Evolutionary conservation across 1,284 basidiomycete species (phyloP).

Genomic region (Trichosporon sp.): DNA sequence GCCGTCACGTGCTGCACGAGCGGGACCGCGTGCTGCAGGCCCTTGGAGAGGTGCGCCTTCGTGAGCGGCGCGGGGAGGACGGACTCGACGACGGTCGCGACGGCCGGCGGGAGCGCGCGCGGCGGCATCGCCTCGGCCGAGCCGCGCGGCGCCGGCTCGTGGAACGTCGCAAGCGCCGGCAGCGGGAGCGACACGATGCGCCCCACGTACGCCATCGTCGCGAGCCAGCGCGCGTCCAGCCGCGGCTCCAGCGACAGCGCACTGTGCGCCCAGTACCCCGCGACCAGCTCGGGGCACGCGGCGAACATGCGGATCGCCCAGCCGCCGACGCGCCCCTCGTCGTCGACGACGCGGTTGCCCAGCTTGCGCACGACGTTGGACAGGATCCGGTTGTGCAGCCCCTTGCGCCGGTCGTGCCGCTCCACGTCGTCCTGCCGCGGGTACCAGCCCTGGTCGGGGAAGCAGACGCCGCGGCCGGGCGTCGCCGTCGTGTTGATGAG

Average conservation of each 20-base stretch:
- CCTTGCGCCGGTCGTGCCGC: conserved; percentile 37
- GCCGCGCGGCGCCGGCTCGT: conserved; percentile 34
- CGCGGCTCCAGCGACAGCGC: conserved; percentile 77
- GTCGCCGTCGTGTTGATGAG: conserved; percentile 78
- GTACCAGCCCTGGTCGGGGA: conserved; percentile 87
- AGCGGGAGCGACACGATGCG: conserved; percentile 69
- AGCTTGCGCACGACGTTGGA: conserved; percentile 67
- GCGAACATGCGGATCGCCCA: conserved; percentile 70
- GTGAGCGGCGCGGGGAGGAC: conserved; percentile 66
- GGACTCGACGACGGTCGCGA: conserved; percentile 65
- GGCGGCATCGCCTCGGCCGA: conserved; percentile 52
- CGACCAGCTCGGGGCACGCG: conserved; percentile 80
- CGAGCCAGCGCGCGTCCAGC: conserved; percentile 81
- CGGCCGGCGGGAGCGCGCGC: conserved; percentile 66
- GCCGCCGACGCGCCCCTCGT: conserved; percentile 72
- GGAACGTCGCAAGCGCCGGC: conserved; percentile 60
- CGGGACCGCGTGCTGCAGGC: conserved; percentile 62
- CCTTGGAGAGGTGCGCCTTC: conserved; percentile 70
- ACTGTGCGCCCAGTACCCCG: conserved; percentile 71
- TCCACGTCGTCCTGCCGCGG: conserved; percentile 55
- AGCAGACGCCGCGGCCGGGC: conserved; percentile 80
- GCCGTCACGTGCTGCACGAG: conserved; percentile 81
- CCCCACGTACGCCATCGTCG: conserved; percentile 76
- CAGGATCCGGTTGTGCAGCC: conserved; percentile 77
- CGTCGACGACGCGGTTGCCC: conserved; percentile 66